Conservation (phyloP, 352 stramenopile species). For the Globisporangium camurandrum region DNA sequence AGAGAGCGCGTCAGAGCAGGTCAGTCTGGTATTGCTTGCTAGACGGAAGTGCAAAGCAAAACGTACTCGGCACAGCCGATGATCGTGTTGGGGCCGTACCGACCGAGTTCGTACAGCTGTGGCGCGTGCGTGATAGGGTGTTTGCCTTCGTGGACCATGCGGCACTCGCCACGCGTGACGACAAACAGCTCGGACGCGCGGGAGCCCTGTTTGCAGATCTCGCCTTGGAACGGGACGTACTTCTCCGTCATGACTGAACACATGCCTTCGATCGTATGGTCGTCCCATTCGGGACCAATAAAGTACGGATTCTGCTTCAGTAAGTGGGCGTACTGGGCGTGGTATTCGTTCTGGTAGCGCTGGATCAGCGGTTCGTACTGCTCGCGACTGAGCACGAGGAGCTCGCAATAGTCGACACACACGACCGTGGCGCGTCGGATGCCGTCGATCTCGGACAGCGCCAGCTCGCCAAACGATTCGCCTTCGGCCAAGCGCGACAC, state of each 20-base stretch:
- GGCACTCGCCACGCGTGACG: constrained; percentile 65
- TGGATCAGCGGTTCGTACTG: constrained; percentile 78
- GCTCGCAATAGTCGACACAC: constrained; percentile 65
- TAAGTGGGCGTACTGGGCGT: constrained; percentile 72
- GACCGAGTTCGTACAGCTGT: constrained; percentile 57
- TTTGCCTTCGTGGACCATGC: constrained; percentile 69
- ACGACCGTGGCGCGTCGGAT: constrained; percentile 63
- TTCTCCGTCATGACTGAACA: constrained; percentile 83
- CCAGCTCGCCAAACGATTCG: constrained; percentile 76
- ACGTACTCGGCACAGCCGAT: constrained; percentile 77
- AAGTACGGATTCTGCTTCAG: constrained; percentile 75
- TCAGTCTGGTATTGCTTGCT: neutral
- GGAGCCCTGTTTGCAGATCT: constrained; percentile 81
- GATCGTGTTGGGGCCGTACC: constrained; percentile 68
- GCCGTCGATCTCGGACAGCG: constrained; percentile 55
- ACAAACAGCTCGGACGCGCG: constrained; percentile 66
- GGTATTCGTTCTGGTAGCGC: constrained; percentile 81
- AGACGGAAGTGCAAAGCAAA: neutral
- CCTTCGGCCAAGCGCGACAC: constrained; percentile 58
- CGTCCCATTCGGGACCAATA: constrained; percentile 68
- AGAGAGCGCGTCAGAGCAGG: no score
- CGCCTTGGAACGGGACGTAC: constrained; percentile 54
- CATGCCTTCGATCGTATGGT: constrained; percentile 78
- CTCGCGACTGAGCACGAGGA: constrained; percentile 68
- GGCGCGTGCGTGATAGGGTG: constrained; percentile 56